These are phyloP conservation scores for Selenicereus undatus DNA, from an alignment of 148 eudicot genomes.

Conservation along the genomic window DNA sequence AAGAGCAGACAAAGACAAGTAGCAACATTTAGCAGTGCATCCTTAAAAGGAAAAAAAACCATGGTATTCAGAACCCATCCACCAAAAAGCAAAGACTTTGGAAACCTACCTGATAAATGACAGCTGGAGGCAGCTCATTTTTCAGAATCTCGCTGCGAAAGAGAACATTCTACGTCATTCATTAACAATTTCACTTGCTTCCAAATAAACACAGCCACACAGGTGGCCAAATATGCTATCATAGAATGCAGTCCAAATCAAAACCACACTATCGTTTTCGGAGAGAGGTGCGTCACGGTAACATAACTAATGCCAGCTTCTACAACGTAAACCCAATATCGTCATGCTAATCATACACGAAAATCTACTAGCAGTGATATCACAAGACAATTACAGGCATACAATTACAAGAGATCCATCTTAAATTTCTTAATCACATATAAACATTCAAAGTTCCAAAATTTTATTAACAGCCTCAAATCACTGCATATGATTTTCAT, in stretches of 20 bases:
- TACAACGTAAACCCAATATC: neutral
- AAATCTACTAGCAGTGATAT: neutral
- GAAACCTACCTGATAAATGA: conserved; percentile 69
- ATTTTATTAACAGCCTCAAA: neutral
- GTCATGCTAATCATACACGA: neutral
- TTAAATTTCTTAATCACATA: neutral
- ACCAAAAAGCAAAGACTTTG: conserved; percentile 1
- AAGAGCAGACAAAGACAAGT: neutral
- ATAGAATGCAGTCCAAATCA: neutral
- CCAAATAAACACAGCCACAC: neutral
- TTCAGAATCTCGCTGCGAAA: conserved; percentile 65
- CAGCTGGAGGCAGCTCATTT: conserved; percentile 57
- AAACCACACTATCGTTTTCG: neutral
- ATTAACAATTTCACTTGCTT: neutral
- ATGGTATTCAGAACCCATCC: neutral
- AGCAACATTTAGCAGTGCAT: neutral
- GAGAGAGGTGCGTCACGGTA: neutral
- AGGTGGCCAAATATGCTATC: neutral
- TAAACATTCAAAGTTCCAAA: neutral
- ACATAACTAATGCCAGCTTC: neutral
- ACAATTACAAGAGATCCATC: neutral
- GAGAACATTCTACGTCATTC: conserved; percentile 3
- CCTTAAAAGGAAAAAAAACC: neutral
- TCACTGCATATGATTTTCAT: neutral
- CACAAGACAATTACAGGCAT: neutral